Evolutionary conservation across 2,329 filamentous ascomycete genomes (phyloP).

Genomic region (Calonectria fujianensis): DNA sequence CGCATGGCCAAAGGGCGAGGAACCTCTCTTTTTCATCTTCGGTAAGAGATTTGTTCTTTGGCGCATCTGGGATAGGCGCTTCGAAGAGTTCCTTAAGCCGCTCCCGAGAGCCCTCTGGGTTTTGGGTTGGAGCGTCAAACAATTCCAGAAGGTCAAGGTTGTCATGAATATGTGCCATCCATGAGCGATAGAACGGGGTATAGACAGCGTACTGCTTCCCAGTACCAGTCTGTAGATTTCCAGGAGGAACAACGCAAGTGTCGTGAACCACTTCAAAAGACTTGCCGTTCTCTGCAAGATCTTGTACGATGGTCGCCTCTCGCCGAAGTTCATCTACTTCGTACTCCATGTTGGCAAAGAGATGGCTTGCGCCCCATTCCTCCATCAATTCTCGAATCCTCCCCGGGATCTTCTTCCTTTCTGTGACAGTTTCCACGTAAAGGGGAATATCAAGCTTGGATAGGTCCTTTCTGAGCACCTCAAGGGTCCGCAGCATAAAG

Average conservation of each 20-base stretch:
- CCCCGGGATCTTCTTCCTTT: conserved; percentile 76
- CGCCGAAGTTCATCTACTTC: conserved; percentile 92
- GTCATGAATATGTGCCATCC: conserved; percentile 83
- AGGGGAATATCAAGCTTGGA: conserved; percentile 85
- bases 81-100: conserved; percentile 76
- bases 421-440: conserved; percentile 82
- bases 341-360: conserved; percentile 92
- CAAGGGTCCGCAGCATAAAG: conserved; percentile 84
- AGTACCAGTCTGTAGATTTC: conserved; percentile 77
- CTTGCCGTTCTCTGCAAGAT: conserved; percentile 78
- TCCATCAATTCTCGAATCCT: conserved; percentile 79
- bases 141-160: conserved; percentile 80
- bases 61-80: conserved; percentile 75
- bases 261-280: conserved; percentile 85
- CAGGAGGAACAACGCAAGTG: conserved; percentile 87
- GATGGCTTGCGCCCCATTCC: conserved; percentile 83
- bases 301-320: conserved; percentile 79
- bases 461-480: conserved; percentile 79
- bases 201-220: conserved; percentile 92
- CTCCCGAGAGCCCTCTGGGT: conserved; percentile 60
- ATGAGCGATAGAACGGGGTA: conserved; percentile 86
- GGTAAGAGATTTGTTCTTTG: conserved; percentile 77
- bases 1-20: conserved; percentile 80
- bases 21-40: conserved; percentile 76
- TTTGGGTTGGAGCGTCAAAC: conserved; percentile 68